phyloP scores from a whole-genome alignment of 352 stramenopile genomes.

The Globisporangium recalcitrans region DNA sequence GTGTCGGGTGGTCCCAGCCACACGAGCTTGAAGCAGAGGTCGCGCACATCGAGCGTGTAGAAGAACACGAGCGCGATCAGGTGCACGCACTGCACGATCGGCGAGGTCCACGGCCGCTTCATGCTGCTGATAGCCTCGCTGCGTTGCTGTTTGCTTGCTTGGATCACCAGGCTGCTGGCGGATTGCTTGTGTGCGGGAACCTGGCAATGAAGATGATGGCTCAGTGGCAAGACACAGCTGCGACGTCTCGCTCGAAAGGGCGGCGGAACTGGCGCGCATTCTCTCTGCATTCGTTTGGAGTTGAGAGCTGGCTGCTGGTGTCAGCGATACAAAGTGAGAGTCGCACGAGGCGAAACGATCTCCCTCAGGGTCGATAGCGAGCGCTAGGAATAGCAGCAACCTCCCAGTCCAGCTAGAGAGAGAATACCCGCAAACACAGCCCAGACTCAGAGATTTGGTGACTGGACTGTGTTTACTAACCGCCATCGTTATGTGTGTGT shows the following conservation, averaged over 20 bases:
- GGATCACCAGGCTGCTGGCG: no score
- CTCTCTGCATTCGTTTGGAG: background rate
- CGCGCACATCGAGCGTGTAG: slow-evolving; percentile 28
- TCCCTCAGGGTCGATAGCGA: no score
- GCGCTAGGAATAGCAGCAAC: background rate
- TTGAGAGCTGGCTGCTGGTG: background rate
- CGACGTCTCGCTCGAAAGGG: background rate
- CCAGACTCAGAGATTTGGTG: no score
- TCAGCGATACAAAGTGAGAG: background rate
- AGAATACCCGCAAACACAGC: no score
- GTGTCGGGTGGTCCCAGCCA: slow-evolving; percentile 26
- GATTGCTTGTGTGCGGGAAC: no score
- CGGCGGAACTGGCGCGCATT: background rate
- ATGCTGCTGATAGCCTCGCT: background rate
- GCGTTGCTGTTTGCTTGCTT: background rate
- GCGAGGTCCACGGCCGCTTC: slow-evolving; percentile 7
- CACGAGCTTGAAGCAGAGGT: slow-evolving; percentile 28
- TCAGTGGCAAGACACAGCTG: background rate
- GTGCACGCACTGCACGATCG: slow-evolving; percentile 18
- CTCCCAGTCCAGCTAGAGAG: no score
- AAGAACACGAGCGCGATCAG: slow-evolving; percentile 24
- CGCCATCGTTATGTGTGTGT: no score
- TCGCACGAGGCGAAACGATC: background rate
- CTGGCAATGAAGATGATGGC: background rate
- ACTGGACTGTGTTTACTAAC: no score